Conservation (phyloP, 176 grass and related monocot species). For the Avena sativa region DNA sequence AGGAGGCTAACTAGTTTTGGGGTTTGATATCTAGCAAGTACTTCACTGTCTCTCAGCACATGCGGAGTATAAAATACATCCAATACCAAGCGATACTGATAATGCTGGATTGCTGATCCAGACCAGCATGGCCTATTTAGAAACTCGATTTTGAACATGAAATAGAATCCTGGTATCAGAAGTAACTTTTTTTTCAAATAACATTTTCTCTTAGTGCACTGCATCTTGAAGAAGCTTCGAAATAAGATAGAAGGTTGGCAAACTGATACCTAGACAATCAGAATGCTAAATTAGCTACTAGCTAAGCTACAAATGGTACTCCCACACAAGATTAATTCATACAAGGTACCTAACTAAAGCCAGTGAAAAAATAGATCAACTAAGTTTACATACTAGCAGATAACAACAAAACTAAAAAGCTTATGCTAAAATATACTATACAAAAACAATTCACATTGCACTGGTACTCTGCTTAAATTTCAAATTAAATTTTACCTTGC, state of each 20-base stretch:
- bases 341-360: background rate
- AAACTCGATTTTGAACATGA: background rate
- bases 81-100: background rate
- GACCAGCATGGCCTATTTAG: background rate
- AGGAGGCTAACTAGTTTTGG: background rate
- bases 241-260: background rate
- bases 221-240: background rate
- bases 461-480: slow-evolving; percentile 9
- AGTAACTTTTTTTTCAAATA: background rate
- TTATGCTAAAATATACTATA: too few species aligned
- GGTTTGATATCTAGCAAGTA: background rate
- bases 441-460: background rate
- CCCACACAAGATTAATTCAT: slow-evolving; percentile 7
- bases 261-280: background rate
- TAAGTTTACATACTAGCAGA: background rate
- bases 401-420: too few species aligned
- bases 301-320: slow-evolving; percentile 1
- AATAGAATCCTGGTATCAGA: background rate
- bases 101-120: background rate
- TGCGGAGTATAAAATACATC: background rate
- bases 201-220: background rate
- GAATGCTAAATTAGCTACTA: slow-evolving; percentile 20
- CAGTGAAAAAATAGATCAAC: background rate
- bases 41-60: background rate
- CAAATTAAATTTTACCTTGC: slow-evolving; percentile 40